Evolutionary conservation across 2,329 filamentous ascomycete genomes (phyloP).

Genomic region (Ustulina deusta): DNA sequence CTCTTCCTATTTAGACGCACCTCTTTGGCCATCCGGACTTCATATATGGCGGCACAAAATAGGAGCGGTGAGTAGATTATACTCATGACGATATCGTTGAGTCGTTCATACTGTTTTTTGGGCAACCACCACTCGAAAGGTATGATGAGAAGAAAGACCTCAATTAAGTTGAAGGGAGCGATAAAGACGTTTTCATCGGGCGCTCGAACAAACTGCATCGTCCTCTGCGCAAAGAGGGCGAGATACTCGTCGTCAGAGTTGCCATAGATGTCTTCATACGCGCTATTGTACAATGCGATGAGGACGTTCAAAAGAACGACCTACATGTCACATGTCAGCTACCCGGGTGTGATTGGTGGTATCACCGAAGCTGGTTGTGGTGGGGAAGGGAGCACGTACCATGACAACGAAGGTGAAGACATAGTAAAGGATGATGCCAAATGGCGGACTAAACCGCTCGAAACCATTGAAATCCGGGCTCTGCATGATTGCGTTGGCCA

Average conservation of each 20-base stretch:
- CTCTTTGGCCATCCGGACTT: conserved; percentile 72
- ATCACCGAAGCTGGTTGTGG: background rate
- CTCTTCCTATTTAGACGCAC: conserved; percentile 80
- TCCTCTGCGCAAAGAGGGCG: conserved; percentile 91
- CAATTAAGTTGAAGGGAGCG: conserved; percentile 92
- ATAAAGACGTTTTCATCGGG: conserved; percentile 99
- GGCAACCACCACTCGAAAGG: conserved; percentile 97
- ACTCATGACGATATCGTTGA: conserved; percentile 92
- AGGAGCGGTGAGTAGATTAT: conserved; percentile 87
- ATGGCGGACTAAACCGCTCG: conserved; percentile 90
- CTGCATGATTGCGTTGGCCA: conserved; percentile 92
- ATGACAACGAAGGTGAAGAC: conserved; percentile 98
- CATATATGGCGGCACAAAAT: conserved; percentile 79
- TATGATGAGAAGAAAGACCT: conserved; percentile 81
- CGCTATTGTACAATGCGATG: conserved; percentile 96
- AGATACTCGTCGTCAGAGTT: conserved; percentile 97
- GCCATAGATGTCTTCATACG: conserved; percentile 93
- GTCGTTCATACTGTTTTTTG: conserved; percentile 75
- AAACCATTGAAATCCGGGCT: conserved; percentile 91
- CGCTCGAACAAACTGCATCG: conserved; percentile 95
- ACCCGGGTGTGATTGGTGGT: background rate
- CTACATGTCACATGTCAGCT: conserved; percentile 37
- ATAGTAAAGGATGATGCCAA: conserved; percentile 96
- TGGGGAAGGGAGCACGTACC: conserved; percentile 62
- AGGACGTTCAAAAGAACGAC: conserved; percentile 90